Conservation (phyloP, 495 filamentous ascomycete genomes). For the Aspergillus ellipticus region DNA sequence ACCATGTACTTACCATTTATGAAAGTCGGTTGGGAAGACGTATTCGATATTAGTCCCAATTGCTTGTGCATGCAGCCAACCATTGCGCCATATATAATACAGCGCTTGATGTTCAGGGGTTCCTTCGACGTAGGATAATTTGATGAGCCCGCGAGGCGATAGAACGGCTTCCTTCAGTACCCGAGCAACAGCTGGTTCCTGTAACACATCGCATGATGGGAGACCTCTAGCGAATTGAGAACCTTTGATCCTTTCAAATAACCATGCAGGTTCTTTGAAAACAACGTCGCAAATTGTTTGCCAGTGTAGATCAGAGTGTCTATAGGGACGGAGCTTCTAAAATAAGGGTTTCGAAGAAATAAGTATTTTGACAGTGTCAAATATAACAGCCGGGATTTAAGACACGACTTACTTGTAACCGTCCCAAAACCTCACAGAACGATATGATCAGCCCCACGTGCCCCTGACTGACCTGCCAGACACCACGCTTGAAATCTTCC, state of each 20-base stretch:
- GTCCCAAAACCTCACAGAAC: no score
- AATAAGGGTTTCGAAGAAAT: no score
- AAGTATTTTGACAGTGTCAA: no score
- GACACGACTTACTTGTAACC: no score
- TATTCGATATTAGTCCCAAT: conserved; percentile 11
- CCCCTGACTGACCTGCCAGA: conserved; percentile 15
- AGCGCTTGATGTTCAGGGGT: no score
- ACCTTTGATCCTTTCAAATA: neutral
- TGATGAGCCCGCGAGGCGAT: neutral
- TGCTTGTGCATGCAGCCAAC: conserved; percentile 22
- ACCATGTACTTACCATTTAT: conserved; percentile 18
- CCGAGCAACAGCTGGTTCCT: neutral
- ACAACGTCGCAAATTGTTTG: neutral
- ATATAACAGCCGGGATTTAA: no score
- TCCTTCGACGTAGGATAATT: no score
- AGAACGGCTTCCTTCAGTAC: neutral
- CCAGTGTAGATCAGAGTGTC: conserved; percentile 1
- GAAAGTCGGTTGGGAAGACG: conserved; percentile 20
- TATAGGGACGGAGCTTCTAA: no score
- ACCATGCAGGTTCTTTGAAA: neutral
- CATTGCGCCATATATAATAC: conserved; percentile 18
- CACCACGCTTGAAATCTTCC: conserved; percentile 15
- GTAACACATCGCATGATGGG: neutral
- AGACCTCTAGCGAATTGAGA: neutral
- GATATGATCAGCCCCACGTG: conserved; percentile 17